These are phyloP conservation scores for Beauveria sp. DNA, from an alignment of 2,329 filamentous ascomycete genomes.

Conservation along the genomic window DNA sequence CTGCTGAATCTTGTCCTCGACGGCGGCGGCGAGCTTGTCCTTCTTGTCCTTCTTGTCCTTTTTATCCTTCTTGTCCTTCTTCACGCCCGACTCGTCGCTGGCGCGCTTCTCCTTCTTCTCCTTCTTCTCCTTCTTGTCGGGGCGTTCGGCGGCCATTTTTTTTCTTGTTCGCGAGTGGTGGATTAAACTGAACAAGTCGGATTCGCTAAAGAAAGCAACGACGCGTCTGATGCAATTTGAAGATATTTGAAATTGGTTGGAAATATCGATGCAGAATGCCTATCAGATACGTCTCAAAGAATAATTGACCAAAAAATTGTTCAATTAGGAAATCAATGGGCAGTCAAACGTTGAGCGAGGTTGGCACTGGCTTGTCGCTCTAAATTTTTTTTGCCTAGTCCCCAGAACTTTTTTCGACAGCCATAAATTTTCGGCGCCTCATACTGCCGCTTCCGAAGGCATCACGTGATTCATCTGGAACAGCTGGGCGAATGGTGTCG, in stretches of 20 bases:
- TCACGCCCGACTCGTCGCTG: conserved; percentile 45
- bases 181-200: too few species aligned
- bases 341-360: not conserved
- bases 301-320: not conserved
- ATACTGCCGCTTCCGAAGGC: conserved; percentile 22
- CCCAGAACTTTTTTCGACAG: conserved; percentile 1
- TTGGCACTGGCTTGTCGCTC: not conserved
- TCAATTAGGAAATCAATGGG: not conserved
- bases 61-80: conserved; percentile 53
- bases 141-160: conserved; percentile 40
- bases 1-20: conserved; percentile 58
- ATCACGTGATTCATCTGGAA: not conserved
- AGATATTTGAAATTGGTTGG: not conserved
- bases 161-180: too few species aligned
- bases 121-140: conserved; percentile 48
- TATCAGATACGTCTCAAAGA: not conserved
- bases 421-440: conserved; percentile 22
- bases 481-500: conserved; percentile 1
- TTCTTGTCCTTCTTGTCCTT: conserved; percentile 68
- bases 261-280: not conserved
- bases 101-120: conserved; percentile 55
- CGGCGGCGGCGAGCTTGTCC: conserved; percentile 55
- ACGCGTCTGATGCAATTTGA: not conserved
- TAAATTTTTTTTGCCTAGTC: conserved; percentile 7
- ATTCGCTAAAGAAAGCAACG: conserved; percentile 12